These are phyloP conservation scores for Brassica juncea DNA, from an alignment of 345 rosid species.

Conservation along the genomic window DNA sequence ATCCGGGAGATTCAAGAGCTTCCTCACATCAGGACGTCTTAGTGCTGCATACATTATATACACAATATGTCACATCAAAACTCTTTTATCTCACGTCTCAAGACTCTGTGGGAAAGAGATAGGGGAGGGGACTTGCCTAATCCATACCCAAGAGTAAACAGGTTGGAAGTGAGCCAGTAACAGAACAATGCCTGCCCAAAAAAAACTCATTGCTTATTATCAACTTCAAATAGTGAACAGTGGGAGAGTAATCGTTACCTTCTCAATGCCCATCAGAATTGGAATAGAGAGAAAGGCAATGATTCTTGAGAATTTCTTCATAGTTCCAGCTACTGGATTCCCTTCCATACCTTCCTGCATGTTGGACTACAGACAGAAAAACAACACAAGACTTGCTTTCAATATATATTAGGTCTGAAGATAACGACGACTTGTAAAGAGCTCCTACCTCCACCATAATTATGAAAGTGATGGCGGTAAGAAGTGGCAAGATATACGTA, in stretches of 20 bases:
- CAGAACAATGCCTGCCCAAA: slow-evolving; percentile 50
- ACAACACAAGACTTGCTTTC: not conserved
- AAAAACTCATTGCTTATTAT: slow-evolving; percentile 6
- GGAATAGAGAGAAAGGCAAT: slow-evolving; percentile 57
- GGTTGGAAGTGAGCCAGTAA: slow-evolving; percentile 58
- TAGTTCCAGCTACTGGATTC: slow-evolving; percentile 56
- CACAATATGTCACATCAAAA: slow-evolving; percentile 20
- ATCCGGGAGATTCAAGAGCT: slow-evolving; percentile 43
- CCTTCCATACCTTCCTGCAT: slow-evolving; percentile 69
- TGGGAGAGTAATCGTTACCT: not conserved
- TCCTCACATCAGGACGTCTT: slow-evolving; percentile 48
- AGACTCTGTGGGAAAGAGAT: not conserved
- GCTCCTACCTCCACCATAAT: slow-evolving; percentile 62
- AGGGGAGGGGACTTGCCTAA: slow-evolving; percentile 39
- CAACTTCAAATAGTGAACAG: not conserved
- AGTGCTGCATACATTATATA: slow-evolving; percentile 36
- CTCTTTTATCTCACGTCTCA: not conserved
- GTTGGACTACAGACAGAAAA: slow-evolving; percentile 41
- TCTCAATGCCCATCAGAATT: slow-evolving; percentile 13
- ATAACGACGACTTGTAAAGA: not conserved
- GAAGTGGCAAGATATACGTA: slow-evolving; percentile 56
- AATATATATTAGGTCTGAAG: not conserved
- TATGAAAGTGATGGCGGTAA: slow-evolving; percentile 57
- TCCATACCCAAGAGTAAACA: slow-evolving; percentile 50
- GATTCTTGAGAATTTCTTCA: slow-evolving; percentile 62